These are phyloP conservation scores for Saccharomyces hybrid DNA, from an alignment of 1,139 yeast species.

Conservation along the genomic window DNA sequence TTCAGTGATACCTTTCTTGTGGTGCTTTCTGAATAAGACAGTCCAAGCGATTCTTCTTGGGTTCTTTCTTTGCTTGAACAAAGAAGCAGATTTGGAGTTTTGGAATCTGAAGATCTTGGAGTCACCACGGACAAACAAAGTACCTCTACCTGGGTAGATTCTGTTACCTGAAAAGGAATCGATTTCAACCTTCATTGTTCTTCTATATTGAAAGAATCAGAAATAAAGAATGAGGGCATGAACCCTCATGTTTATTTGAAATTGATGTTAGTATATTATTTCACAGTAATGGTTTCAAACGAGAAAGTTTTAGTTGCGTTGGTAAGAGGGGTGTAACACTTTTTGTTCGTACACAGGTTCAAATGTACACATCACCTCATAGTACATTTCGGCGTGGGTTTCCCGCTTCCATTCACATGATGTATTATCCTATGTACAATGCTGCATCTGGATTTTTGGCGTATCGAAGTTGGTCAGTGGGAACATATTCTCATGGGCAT, in stretches of 20 bases:
- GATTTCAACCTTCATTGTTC: slow-evolving; percentile 93
- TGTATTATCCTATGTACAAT: no score
- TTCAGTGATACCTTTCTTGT: slow-evolving; percentile 99
- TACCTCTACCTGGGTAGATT: slow-evolving; percentile 99
- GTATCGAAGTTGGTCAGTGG: no score
- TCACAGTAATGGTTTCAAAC: background rate
- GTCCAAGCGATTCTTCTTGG: slow-evolving; percentile 99
- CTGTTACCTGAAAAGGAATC: slow-evolving; percentile 98
- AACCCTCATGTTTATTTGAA: background rate
- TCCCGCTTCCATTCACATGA: no score
- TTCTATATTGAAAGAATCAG: background rate
- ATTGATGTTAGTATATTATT: background rate
- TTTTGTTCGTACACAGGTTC: no score
- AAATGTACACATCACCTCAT: no score
- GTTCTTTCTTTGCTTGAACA: slow-evolving; percentile 99
- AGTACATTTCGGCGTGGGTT: no score
- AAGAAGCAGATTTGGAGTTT: slow-evolving; percentile 93
- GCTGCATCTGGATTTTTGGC: no score
- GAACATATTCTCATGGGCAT: background rate
- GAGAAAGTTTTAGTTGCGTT: background rate
- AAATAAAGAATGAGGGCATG: background rate
- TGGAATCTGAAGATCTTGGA: slow-evolving; percentile 99
- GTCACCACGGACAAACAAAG: slow-evolving; percentile 98
- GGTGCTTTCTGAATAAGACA: slow-evolving; percentile 98
- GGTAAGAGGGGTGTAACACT: background rate